Base-by-base conservation (phyloP, 2,329 filamentous ascomycete species). In the Hypoxylon rubiginosum region DNA sequence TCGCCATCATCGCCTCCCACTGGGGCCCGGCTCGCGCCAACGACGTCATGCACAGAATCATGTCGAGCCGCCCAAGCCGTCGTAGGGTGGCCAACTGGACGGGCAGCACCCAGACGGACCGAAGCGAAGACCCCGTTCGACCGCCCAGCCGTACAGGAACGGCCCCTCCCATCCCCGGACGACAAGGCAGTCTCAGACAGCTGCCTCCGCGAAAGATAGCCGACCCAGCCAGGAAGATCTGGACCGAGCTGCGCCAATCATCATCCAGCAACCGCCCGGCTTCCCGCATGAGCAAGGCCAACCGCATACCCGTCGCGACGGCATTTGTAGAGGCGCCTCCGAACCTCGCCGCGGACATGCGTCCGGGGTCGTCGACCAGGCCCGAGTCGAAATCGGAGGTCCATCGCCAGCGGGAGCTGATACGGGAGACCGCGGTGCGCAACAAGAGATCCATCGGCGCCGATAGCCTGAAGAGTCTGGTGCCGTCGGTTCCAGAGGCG, bases 1-100 rank as follows among this genome's bases (percentile, higher is more conserved):
- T 82, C 21, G 76, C 79, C 8, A 79, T 86, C 45, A 79, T 86
- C 21, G 78, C 82, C 49, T 79, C 80, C 19, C 81, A 86, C 70
- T 88, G 81, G 86, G 84, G 84, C 0, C 68, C 76, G 2, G 73
- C 78, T 11, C 82, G 80, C 5, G 84, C 84, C 3, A 76, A 75
- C 15, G 76, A 82, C 45, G 78, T 81, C 59, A 80, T 84, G 70
- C 75, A 77, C 43, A 77, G 71, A 46, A 76, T 79, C n/a, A 58
- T 71, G 11, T 52, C 59, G 32, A 56, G 58, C 30, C 66, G 63
- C 21, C 53, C 55, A 10, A 66, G 52, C 10, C 64, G 66, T 32
- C 58, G 21, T 24, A 24, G 46, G 46, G 26, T 41, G 49, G 41
- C 21, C 49, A 50, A 59, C n/a, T 49, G 43, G 43, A 41, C 57